Base-by-base conservation (phyloP, 129 eudicot species). In the Kitagawia praeruptora region DNA sequence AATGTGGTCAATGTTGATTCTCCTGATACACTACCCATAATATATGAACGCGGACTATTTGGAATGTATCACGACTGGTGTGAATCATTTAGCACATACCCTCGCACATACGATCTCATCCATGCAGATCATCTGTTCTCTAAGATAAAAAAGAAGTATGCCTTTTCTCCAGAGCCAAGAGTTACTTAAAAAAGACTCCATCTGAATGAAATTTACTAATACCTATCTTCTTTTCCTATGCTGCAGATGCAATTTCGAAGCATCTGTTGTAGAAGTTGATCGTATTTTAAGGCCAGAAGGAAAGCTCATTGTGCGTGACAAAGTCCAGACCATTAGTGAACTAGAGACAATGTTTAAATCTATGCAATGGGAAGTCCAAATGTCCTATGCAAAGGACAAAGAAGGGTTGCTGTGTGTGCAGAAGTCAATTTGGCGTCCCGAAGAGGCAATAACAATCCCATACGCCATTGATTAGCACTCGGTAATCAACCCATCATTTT, bases 211-310 rank as follows among this genome's bases (percentile, higher is more conserved):
- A 6, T 25, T 42, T 75, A 21, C 31, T 34, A 21, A 27, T 8
- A 14, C 31, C 16, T 61, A 18, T 28, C n/a, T 42, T 44, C 77
- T 25, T 54, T 64, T 6, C 70, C 13, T 11, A 3, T 25, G 21
- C 16, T 73, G 66, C 82, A 95, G 98, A 85, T 95, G 98, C 81
- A 87, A 89, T 79, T 87, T 87, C 61, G 80, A 73, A 84, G 97
- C 90, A 47, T 80, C 90, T 83, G 86, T 92, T 34, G 88, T 88
- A 19, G 98, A 95, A 83, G 92, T 82, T 58, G 98, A 95, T 81
- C 84, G 98, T 38, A 95, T 95, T 15, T 79, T 95, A 85, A 86
- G 98, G 85, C 98, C 97, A 23, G 94, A 87, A 83, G 98, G 98
- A 49, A 95, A 92, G 83, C 87, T 95, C 56, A 90, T 95, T 8